Evolutionary conservation across 75 land plant species (phyloP).

Genomic region (Cryptomeria japonica): DNA sequence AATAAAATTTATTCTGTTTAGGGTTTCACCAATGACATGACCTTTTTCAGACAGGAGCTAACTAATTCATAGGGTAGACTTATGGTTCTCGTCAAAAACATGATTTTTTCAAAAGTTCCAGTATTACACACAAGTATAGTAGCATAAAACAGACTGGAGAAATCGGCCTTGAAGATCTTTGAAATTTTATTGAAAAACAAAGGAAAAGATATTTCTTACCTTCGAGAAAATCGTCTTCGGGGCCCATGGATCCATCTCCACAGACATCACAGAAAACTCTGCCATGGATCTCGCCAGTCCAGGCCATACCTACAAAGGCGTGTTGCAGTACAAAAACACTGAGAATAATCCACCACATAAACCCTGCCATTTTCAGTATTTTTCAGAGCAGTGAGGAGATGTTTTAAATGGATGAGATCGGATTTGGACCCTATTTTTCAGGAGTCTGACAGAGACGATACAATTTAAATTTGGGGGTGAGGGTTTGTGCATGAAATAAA

Average conservation of each 20-base stretch:
- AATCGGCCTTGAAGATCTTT: neutral
- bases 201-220: slow-evolving; percentile 12
- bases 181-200: neutral
- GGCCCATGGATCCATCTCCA: slow-evolving; percentile 60
- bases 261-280: slow-evolving; percentile 65
- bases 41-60: neutral
- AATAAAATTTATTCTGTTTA: neutral
- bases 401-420: neutral
- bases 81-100: neutral
- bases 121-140: no score
- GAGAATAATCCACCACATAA: neutral
- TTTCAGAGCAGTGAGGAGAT: neutral
- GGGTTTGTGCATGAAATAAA: no score
- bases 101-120: neutral
- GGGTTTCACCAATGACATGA: neutral
- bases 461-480: no score
- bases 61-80: neutral
- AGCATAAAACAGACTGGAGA: neutral
- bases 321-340: neutral
- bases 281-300: slow-evolving; percentile 69
- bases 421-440: neutral
- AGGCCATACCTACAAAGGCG: slow-evolving; percentile 15
- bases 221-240: slow-evolving; percentile 56
- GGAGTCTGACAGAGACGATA: neutral
- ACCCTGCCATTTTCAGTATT: neutral